Base-by-base conservation (phyloP, 225 moss, liverwort and hornwort species). In the Physcomitrellopsis africana region DNA sequence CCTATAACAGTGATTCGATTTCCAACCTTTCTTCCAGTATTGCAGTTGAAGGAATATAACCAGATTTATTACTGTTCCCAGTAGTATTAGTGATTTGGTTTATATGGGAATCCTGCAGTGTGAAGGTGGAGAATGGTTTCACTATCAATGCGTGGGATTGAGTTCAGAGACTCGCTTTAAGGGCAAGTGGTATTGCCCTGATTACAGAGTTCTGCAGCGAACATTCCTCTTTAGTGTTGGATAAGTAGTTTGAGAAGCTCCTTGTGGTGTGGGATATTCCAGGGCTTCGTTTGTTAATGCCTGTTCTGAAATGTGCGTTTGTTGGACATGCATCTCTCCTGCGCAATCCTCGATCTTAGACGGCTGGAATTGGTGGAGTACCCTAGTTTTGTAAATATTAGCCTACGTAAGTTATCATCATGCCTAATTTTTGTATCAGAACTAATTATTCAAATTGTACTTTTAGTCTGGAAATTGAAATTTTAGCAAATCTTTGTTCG, bases 71-170 rank as follows among this genome's bases (percentile, higher is more conserved):
- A 12, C 1, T 66, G 47, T 10, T 20, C 18, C 51, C 14, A 57
- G 3, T 62, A 56, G 24, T 11, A 51, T 53, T 45, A 58, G 20
- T 69, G 22, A 60, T 42, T 24, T 60, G 61, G 60, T 9, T 60
- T 29, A 26, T 26, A 41, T 83, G 69, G 55, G 29, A 41, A 59
- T 19, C 22, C 0, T 82, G 84, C 92, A 96, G 95, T 97, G 97
- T 55, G 90, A 89, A 72, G 97, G 97, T 64, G 97, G 97, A 68
- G 94, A 97, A 81, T 97, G 97, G 97, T 97, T 97, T 81, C 97
- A 97, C 77, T 97, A 97, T 79, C 94, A 97, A 71, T 97, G 97
- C 72, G 97, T 97, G 55, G 97, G 96, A 53, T 80, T 97, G 76
- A 97, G 94, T 75, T 90, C 97, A 26, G 93, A 97, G 85, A 91